Conservation (phyloP, 2,329 filamentous ascomycete genomes). For the Rasamsonia emersonii region DNA sequence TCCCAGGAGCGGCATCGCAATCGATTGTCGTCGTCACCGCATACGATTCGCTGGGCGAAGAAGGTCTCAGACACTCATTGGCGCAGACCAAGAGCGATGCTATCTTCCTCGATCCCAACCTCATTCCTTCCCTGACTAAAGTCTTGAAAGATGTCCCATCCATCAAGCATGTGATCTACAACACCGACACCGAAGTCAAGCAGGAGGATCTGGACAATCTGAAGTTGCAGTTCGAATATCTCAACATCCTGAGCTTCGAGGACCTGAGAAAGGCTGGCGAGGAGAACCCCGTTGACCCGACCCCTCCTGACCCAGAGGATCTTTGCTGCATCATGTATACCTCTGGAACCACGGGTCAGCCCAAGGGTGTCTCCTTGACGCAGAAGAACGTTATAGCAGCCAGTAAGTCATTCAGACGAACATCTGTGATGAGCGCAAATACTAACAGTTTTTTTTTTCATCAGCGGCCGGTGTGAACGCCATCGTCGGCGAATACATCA, state of each 20-base stretch:
- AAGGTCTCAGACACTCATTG: constrained; percentile 78
- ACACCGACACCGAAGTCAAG: constrained; percentile 45
- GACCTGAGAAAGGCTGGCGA: constrained; percentile 48
- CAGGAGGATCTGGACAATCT: constrained; percentile 47
- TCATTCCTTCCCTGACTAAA: constrained; percentile 53
- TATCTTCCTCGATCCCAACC: constrained; percentile 80
- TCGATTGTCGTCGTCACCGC: constrained; percentile 88
- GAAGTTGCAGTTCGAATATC: constrained; percentile 43
- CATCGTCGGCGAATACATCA: constrained; percentile 69
- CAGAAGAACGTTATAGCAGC: constrained; percentile 75
- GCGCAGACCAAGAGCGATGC: constrained; percentile 69
- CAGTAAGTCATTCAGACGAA: constrained; percentile 48
- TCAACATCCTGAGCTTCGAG: constrained; percentile 48
- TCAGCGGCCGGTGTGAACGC: constrained; percentile 70
- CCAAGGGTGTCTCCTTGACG: constrained; percentile 78
- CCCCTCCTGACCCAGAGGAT: constrained; percentile 64
- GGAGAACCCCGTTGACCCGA: constrained; percentile 61
- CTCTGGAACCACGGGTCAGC: constrained; percentile 78
- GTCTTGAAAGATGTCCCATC: constrained; percentile 48
- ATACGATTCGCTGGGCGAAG: constrained; percentile 83
- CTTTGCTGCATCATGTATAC: constrained; percentile 77
- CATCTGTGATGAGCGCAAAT: no score
- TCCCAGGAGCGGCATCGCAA: constrained; percentile 60
- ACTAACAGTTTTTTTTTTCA: constrained; percentile 4
- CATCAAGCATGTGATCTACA: constrained; percentile 51